phyloP scores from a whole-genome alignment of 2,329 filamentous ascomycete genomes.

The Rhynchosporium graminicola region DNA sequence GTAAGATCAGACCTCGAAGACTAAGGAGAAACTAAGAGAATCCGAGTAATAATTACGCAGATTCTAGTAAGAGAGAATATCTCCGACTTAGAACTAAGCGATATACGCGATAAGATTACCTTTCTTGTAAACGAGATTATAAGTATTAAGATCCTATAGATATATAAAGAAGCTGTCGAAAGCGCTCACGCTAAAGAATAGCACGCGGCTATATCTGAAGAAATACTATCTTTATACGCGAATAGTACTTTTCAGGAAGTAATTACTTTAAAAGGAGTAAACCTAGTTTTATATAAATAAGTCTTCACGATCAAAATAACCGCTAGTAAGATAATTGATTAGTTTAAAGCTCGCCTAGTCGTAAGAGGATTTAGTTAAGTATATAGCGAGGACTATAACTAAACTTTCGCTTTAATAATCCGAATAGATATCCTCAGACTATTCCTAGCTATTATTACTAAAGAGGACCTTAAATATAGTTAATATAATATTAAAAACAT shows the following conservation, averaged over 20 bases:
- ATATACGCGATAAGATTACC: background rate
- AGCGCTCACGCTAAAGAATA: background rate
- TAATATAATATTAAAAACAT: constrained; percentile 14
- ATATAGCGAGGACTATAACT: background rate
- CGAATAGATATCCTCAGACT: background rate
- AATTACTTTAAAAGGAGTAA: background rate
- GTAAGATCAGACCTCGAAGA: background rate
- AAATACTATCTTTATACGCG: constrained; percentile 10
- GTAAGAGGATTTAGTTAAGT: no score
- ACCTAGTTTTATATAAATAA: constrained; percentile 8
- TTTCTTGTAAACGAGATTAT: constrained; percentile 2
- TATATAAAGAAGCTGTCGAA: constrained; percentile 12
- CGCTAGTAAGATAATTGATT: background rate
- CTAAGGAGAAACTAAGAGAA: background rate
- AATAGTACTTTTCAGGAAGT: constrained; percentile 4
- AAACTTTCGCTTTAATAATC: constrained; percentile 10
- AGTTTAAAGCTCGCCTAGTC: constrained; percentile 4
- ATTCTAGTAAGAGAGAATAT: background rate
- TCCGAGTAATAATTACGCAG: background rate
- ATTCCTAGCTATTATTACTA: constrained; percentile 7
- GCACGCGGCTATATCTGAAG: background rate
- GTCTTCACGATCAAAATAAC: constrained; percentile 12
- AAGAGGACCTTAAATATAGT: constrained; percentile 5
- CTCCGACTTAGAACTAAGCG: background rate
- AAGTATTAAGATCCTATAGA: no score